Conservation (phyloP, 1,139 yeast genomes). For the Debaryomyces singareniensis region DNA sequence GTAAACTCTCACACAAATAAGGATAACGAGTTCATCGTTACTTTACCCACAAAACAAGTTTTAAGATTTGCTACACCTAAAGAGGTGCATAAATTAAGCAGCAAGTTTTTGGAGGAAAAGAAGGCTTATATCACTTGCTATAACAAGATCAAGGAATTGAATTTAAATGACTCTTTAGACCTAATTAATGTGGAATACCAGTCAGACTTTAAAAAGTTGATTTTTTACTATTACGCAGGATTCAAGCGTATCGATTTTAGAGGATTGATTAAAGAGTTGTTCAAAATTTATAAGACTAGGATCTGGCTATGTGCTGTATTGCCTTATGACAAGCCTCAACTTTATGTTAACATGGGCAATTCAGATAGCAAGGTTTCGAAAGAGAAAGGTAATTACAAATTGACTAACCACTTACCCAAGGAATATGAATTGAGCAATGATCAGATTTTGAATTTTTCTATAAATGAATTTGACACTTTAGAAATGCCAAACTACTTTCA, state of each 20-base stretch:
- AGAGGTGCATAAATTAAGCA: slow-evolving; percentile 38
- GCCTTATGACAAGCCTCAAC: slow-evolving; percentile 30
- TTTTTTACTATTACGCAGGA: slow-evolving; percentile 77
- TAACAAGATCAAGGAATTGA: slow-evolving; percentile 39
- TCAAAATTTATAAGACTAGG: slow-evolving; percentile 89
- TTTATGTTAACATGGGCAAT: slow-evolving; percentile 14
- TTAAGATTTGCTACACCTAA: slow-evolving; percentile 44
- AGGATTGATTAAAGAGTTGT: slow-evolving; percentile 83
- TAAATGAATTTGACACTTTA: slow-evolving; percentile 30
- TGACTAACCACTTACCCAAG: slow-evolving; percentile 20
- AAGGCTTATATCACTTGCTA: slow-evolving; percentile 41
- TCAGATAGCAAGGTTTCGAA: slow-evolving; percentile 1
- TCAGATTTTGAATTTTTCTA: slow-evolving; percentile 35
- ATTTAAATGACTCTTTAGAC: slow-evolving; percentile 35
- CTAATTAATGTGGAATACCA: slow-evolving; percentile 83
- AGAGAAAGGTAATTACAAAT: not conserved
- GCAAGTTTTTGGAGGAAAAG: slow-evolving; percentile 41
- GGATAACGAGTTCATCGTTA: slow-evolving; percentile 42
- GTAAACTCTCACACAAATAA: slow-evolving; percentile 34
- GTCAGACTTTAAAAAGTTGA: slow-evolving; percentile 88
- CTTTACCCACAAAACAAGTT: slow-evolving; percentile 45
- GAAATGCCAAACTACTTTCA: slow-evolving; percentile 38
- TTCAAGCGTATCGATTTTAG: slow-evolving; percentile 86
- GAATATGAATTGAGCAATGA: slow-evolving; percentile 40
- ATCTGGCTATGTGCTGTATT: slow-evolving; percentile 94